Conservation (phyloP, 2,329 filamentous ascomycete genomes). For the Colletotrichum sp. region DNA sequence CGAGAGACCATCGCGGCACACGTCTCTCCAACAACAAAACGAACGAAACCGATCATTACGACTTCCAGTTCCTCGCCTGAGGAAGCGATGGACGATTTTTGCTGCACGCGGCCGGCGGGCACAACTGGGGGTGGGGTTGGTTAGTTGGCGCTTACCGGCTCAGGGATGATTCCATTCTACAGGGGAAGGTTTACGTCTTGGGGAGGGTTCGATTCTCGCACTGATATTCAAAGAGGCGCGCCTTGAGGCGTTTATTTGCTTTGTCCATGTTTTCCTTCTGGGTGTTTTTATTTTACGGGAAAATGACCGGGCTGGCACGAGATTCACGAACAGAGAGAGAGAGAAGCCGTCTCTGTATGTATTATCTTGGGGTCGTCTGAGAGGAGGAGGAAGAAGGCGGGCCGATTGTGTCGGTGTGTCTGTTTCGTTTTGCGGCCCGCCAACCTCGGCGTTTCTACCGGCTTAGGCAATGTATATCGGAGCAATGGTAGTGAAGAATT, state of each 20-base stretch:
- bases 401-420: neutral
- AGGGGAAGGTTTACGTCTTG: neutral
- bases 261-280: constrained; percentile 6
- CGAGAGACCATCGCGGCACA: neutral
- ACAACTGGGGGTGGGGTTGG: neutral
- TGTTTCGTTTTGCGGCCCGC: neutral
- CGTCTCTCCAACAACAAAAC: constrained; percentile 1
- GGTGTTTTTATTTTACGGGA: constrained; percentile 1
- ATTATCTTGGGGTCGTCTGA: constrained; percentile 11
- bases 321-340: constrained; percentile 14
- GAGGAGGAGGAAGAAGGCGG: neutral
- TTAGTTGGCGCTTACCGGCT: constrained; percentile 8
- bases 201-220: constrained; percentile 4
- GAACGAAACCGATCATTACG: constrained; percentile 8
- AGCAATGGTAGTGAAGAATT: constrained; percentile 11
- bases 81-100: neutral
- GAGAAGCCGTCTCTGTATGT: constrained; percentile 7
- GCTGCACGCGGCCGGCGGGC: neutral
- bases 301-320: constrained; percentile 16
- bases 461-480: constrained; percentile 7
- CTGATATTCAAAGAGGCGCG: neutral
- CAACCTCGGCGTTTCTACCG: neutral
- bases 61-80: neutral
- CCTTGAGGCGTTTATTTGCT: constrained; percentile 16
- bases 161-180: constrained; percentile 1